phyloP scores from a whole-genome alignment of 1,284 basidiomycete genomes.

The Meripilus lineatus region DNA sequence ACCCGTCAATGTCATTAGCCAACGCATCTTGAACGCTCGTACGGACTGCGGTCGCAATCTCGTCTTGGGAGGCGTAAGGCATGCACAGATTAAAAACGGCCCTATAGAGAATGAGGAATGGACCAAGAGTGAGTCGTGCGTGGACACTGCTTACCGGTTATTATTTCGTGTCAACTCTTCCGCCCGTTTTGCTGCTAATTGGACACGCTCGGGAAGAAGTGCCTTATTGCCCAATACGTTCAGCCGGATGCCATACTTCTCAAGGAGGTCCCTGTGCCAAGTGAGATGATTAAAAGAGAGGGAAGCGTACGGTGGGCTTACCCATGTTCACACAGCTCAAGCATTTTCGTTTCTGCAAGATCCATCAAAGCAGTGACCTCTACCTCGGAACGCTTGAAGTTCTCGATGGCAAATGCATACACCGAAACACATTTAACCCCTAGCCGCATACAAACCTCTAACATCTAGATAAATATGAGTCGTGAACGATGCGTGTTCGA shows the following conservation, averaged over 20 bases:
- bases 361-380: slow-evolving; percentile 90
- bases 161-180: slow-evolving; percentile 81
- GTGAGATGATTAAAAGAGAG: no score
- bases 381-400: slow-evolving; percentile 84
- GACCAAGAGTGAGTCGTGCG: neutral
- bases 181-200: slow-evolving; percentile 65
- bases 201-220: slow-evolving; percentile 77
- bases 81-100: slow-evolving; percentile 93
- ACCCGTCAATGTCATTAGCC: slow-evolving; percentile 21
- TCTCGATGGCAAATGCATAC: slow-evolving; percentile 97
- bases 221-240: slow-evolving; percentile 77
- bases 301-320: slow-evolving; percentile 34
- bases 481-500: neutral
- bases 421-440: slow-evolving; percentile 82
- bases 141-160: slow-evolving; percentile 43
- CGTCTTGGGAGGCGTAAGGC: slow-evolving; percentile 90
- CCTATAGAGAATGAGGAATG: slow-evolving; percentile 34
- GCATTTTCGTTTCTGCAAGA: slow-evolving; percentile 77
- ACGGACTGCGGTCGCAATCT: slow-evolving; percentile 80
- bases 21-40: slow-evolving; percentile 49
- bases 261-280: slow-evolving; percentile 61
- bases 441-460: slow-evolving; percentile 79
- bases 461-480: slow-evolving; percentile 44
- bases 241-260: slow-evolving; percentile 81
- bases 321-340: slow-evolving; percentile 84